Base-by-base conservation (phyloP, 2,329 filamentous ascomycete species). In the Sclerotinia sclerotiorum region DNA sequence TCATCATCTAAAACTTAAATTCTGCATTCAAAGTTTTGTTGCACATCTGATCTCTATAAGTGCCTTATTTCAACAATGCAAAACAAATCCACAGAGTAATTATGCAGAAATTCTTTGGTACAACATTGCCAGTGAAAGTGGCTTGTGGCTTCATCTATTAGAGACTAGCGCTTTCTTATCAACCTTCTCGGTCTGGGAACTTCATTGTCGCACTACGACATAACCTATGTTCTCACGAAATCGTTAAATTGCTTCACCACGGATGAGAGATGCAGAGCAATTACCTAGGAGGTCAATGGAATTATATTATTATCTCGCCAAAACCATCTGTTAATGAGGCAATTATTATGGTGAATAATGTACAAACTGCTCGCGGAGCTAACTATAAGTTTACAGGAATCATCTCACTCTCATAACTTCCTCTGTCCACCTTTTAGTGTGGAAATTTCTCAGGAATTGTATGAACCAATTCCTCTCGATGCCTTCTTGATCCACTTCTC, bases 401-500 rank as follows among this genome's bases (percentile, higher is more conserved):
- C 54, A 15, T 3, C 17, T 51, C 29, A 8, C 8, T 21, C 13
- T 8, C 42, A 32, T 39, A 15, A 11, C 3, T 57, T 39, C 7
- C 21, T 57, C 13, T 13, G 13, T 57, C n/a, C 32, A 32, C 55
- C n/a, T 42, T 57, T 32, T n/a, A 57, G 11, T 24, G 21, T n/a
- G 24, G 32, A 17, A 48, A 48, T 61, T 61, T 27, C 32, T 35
- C 57, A 27, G 27, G 57, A 61, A 42, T 48, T 27, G 21, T 13
- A n/a, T 56, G 54, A 62, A 19, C 44, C 21, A n/a, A 51, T 62
- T 35, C 58, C 44, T 13, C 51, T 49, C 6, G 58, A 32, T 35
- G 27, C 27, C 29, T 27, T 51, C 32, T 51, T 51, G 11, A 74
- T 72, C 72, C 72, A 74, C 3, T 44, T 54, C 60, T 74, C 70